phyloP scores from a whole-genome alignment of 2,329 filamentous ascomycete species.

The Fusarium sp. region DNA sequence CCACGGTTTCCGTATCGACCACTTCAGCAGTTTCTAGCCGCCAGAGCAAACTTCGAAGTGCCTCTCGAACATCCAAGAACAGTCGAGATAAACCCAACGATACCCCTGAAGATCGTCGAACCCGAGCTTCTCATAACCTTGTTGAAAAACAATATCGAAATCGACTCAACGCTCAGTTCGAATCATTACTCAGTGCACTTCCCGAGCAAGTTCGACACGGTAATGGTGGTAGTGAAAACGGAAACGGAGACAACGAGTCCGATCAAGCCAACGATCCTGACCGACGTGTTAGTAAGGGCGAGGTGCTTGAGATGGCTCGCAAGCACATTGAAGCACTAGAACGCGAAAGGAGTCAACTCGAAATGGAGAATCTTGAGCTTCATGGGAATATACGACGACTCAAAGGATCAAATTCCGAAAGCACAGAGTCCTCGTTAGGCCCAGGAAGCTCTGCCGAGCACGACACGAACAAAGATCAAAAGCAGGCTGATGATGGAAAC shows the following conservation, averaged over 20 bases:
- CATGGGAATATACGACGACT: constrained; percentile 43
- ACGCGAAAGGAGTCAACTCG: constrained; percentile 42
- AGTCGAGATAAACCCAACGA: constrained; percentile 46
- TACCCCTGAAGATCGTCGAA: constrained; percentile 47
- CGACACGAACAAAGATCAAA: constrained; percentile 26
- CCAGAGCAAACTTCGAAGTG: constrained; percentile 47
- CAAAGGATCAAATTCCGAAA: constrained; percentile 34
- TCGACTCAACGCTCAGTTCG: constrained; percentile 48
- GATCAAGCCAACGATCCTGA: constrained; percentile 44
- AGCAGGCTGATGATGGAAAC: constrained; percentile 17
- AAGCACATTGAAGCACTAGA: constrained; percentile 47
- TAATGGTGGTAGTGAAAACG: constrained; percentile 4
- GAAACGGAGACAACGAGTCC: constrained; percentile 35
- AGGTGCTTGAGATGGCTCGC: constrained; percentile 49
- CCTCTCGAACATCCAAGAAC: constrained; percentile 49
- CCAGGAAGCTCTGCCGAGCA: constrained; percentile 36
- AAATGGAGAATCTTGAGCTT: constrained; percentile 45
- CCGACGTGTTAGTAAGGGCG: constrained; percentile 46
- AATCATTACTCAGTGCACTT: constrained; percentile 43
- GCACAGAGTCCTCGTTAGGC: constrained; percentile 14
- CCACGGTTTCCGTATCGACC: constrained; percentile 37
- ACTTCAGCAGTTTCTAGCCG: constrained; percentile 43
- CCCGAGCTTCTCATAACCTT: constrained; percentile 48
- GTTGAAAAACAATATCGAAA: constrained; percentile 50
- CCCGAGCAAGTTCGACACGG: constrained; percentile 43